phyloP scores from a whole-genome alignment of 345 rosid species.

The Psidium guajava region DNA sequence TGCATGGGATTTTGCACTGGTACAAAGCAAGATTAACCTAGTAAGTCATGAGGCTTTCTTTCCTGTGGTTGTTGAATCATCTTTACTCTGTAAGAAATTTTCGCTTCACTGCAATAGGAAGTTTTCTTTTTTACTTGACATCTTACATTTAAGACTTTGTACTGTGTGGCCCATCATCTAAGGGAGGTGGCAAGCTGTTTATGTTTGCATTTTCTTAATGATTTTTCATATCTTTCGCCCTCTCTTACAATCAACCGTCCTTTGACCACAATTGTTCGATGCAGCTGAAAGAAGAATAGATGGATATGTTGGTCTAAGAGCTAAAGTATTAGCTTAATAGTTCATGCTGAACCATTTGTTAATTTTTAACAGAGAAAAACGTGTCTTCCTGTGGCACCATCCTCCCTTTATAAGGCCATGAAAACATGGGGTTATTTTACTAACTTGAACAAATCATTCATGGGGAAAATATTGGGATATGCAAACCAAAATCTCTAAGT shows the following conservation, averaged over 20 bases:
- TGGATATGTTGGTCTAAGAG: not conserved
- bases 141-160: not conserved
- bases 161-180: not conserved
- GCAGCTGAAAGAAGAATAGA: not conserved
- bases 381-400: not conserved
- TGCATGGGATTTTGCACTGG: conserved; percentile 91
- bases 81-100: not conserved
- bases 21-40: conserved; percentile 76
- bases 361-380: not conserved
- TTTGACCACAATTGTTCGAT: not conserved
- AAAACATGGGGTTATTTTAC: not conserved
- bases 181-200: not conserved
- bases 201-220: not conserved
- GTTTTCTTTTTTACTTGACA: not conserved
- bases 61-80: not conserved
- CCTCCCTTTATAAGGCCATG: not conserved
- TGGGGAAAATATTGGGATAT: not conserved
- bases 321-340: not conserved
- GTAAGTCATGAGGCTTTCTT: conserved; percentile 28
- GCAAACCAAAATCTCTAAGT: not conserved
- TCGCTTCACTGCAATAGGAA: not conserved
- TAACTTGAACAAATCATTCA: not conserved
- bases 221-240: not conserved
- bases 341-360: not conserved
- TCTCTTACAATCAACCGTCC: not conserved